Evolutionary conservation across 345 rosid species (phyloP).

Genomic region (Turnera subulata): DNA sequence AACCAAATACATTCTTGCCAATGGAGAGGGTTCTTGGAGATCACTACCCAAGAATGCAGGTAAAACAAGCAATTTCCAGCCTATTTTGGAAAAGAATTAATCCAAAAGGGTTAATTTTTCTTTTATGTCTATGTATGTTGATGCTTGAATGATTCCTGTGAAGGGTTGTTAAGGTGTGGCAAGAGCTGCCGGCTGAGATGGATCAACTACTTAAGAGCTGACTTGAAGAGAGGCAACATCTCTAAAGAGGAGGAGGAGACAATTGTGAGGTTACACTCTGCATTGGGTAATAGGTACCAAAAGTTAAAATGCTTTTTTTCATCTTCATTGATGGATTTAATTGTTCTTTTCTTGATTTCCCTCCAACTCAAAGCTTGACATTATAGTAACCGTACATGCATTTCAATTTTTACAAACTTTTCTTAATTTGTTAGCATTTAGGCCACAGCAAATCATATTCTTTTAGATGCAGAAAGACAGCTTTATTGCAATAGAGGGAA

Average conservation of each 20-base stretch:
- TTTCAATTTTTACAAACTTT: no score
- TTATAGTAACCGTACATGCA: no score
- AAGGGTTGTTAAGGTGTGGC: conserved; percentile 82
- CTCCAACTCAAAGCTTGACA: no score
- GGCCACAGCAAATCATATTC: no score
- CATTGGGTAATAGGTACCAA: conserved; percentile 69
- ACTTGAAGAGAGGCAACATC: conserved; percentile 79
- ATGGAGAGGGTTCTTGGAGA: conserved; percentile 90
- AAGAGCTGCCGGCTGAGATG: conserved; percentile 95
- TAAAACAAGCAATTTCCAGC: conserved; percentile 15
- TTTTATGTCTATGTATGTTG: no score
- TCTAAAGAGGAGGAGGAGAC: conserved; percentile 65
- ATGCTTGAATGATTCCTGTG: conserved; percentile 1
- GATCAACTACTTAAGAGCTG: conserved; percentile 80
- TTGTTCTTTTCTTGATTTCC: no score
- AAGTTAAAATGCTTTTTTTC: not conserved
- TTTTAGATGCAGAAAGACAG: no score
- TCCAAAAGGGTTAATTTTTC: no score
- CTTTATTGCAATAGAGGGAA: no score
- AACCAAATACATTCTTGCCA: conserved; percentile 52
- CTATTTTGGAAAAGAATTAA: no score
- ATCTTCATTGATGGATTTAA: no score
- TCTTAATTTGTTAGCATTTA: no score
- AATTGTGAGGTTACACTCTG: conserved; percentile 63
- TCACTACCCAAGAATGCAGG: conserved; percentile 88